Evolutionary conservation across 768 basidiomycete genomes (phyloP), one percentile per base, ranked within the genome.

Genomic region (Termitomyces sp.): DNA sequence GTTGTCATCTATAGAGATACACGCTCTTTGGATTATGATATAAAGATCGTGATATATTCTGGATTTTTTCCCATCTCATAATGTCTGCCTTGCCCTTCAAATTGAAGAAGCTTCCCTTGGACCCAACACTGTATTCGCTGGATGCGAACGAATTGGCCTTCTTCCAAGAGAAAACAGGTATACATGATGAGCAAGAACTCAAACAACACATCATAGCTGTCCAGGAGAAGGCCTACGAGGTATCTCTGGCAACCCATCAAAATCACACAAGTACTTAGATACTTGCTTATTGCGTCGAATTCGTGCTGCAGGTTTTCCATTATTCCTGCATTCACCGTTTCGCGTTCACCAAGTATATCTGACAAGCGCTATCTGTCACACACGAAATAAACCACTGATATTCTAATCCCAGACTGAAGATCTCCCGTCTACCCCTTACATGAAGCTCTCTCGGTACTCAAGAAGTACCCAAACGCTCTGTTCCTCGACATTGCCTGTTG

Each of bases 301-400:
- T 12, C 4, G 54, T 26, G 12, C 49, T 36, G 4, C 10, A 75
- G 74, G 61, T 75, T n/a, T 69, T 65, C 56, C 63, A 64, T 26
- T 77, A 78, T 59, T 67, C 70, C 24, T 77, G 75, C 59, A 77
- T 77, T 39, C 69, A 69, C 10, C 57, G 51, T 8, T 78, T 77
- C 56, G 51, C 59, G 2, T 77, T 77, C 53, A 63, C 68, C 9
- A 70, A 58, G 76, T 73, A 63, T 42, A 31, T 54, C 22, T 15
- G 7, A 31, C 46, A 29, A 10, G 24, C 12, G 24, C 12, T 16
- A 31, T 45, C 28, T 18, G 24, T 33, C 12, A 12, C 28, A 5
- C 33, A 13, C 5, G 24, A 4, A 1, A 49, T 20, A 18, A 33
- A 33, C 3, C 15, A 18, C 29, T 16, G 31, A 22, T 15, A 15